These are phyloP conservation scores for Prasinococcaceae sp. DNA, from an alignment of 139 green algal species.

Conservation along the genomic window DNA sequence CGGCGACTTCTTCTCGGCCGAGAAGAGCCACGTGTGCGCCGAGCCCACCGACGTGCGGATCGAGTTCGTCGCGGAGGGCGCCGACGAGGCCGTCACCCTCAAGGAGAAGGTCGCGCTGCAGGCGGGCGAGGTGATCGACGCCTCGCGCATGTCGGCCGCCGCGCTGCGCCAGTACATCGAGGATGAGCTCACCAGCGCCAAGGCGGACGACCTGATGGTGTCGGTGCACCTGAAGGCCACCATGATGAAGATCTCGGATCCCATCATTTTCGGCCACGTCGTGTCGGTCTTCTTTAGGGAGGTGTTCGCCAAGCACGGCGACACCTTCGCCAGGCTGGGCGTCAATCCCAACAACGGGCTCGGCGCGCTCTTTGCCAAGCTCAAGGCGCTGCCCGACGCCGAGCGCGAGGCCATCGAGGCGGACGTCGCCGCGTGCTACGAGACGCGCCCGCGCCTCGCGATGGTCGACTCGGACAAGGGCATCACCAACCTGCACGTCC, in stretches of 20 bases:
- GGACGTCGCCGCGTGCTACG: neutral
- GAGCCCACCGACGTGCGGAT: neutral
- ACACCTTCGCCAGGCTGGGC: neutral
- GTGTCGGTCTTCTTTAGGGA: slow-evolving; percentile 8
- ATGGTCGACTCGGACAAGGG: slow-evolving; percentile 17
- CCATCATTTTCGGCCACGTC: slow-evolving; percentile 14
- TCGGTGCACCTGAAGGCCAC: slow-evolving; percentile 23
- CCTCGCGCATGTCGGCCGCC: neutral
- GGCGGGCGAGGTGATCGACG: slow-evolving; percentile 15
- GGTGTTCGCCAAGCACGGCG: slow-evolving; percentile 12
- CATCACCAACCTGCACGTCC: slow-evolving; percentile 23
- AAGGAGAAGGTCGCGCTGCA: neutral
- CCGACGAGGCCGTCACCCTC: slow-evolving; percentile 1
- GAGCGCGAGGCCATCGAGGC: slow-evolving; percentile 3
- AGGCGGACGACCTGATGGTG: slow-evolving; percentile 3
- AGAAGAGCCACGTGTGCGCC: slow-evolving; percentile 2
- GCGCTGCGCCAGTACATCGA: slow-evolving; percentile 8
- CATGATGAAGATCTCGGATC: slow-evolving; percentile 24
- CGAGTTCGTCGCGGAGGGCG: neutral
- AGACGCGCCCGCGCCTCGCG: slow-evolving; percentile 1
- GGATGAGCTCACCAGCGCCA: neutral
- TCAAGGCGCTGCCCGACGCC: slow-evolving; percentile 1
- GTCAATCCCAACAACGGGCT: slow-evolving; percentile 16
- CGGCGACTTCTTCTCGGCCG: slow-evolving; percentile 16
- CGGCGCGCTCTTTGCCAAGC: neutral